Percentiles rank a stretch among this genome's conserved stretches.
Conservation (phyloP, 73 alveolate species). For the Blepharisma japonicum region DNA sequence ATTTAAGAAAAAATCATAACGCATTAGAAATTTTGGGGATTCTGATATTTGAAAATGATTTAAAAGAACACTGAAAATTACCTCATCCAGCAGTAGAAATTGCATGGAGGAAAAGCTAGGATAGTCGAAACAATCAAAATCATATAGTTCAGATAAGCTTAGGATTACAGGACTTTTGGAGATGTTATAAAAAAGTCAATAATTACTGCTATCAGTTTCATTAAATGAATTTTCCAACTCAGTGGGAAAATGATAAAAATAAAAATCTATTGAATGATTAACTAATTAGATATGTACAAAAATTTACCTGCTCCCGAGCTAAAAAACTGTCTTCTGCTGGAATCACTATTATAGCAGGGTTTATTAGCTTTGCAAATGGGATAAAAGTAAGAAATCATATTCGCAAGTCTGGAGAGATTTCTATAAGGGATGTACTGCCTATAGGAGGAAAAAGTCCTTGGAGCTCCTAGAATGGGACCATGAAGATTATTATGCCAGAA, state of each 20-base stretch:
- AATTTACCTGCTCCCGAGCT: constrained; percentile 92
- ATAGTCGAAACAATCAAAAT: constrained; percentile 70
- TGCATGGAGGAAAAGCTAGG: constrained; percentile 87
- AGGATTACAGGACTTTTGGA: constrained; percentile 82
- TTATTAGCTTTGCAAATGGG: constrained; percentile 62
- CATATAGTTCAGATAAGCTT: constrained; percentile 43
- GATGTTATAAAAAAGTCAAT: constrained; percentile 78
- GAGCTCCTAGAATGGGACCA: constrained; percentile 74
- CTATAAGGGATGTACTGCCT: constrained; percentile 73
- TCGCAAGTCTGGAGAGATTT: constrained; percentile 89
- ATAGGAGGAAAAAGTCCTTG: constrained; percentile 88
- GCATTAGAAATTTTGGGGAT: background rate
- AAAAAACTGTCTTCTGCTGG: constrained; percentile 91
- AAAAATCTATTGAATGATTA: constrained; percentile 37
- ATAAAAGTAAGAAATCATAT: constrained; percentile 41
- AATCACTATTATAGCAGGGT: constrained; percentile 81
- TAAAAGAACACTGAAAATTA: constrained; percentile 36
- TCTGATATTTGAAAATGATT: constrained; percentile 5
- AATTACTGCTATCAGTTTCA: background rate
- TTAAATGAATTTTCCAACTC: constrained; percentile 67
- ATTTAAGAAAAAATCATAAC: background rate
- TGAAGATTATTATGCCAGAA: constrained; percentile 44
- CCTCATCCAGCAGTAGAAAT: constrained; percentile 77
- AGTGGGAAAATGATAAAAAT: constrained; percentile 27
- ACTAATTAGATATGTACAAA: constrained; percentile 69